Conservation (phyloP, 2,329 filamentous ascomycete species). For the Monosporascus sp. region DNA sequence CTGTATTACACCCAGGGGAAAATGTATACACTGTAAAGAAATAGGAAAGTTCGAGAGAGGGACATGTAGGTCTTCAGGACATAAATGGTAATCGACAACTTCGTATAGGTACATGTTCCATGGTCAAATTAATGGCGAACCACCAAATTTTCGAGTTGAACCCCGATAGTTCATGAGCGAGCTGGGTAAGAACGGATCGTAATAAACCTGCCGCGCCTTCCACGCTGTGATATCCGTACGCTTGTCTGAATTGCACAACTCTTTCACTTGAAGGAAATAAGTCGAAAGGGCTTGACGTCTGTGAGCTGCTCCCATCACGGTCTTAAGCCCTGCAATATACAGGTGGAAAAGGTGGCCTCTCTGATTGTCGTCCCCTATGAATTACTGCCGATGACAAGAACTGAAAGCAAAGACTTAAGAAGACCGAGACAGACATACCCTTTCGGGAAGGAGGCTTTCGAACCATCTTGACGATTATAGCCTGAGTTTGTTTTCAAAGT, state of each 20-base stretch:
- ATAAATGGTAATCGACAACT: too few relatives aligned
- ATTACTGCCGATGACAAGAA: not conserved
- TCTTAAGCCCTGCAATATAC: not conserved
- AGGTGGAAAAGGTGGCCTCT: not conserved
- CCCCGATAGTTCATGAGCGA: not conserved
- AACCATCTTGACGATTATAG: conserved; percentile 35
- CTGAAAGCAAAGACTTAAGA: conserved; percentile 2
- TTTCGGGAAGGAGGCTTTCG: conserved; percentile 51
- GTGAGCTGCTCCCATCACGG: not conserved
- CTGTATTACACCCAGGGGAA: not conserved
- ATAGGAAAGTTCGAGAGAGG: too few relatives aligned
- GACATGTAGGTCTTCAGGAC: too few relatives aligned
- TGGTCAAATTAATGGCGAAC: too few relatives aligned
- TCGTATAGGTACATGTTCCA: too few relatives aligned
- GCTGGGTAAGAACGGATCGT: not conserved
- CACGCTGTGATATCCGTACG: not conserved
- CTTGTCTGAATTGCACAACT: not conserved
- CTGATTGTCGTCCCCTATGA: not conserved
- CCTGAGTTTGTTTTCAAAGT: too few relatives aligned
- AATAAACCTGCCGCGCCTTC: not conserved
- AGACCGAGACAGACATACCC: conserved; percentile 49
- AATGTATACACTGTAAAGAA: not conserved
- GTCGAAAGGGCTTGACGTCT: not conserved
- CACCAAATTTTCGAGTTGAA: too few relatives aligned
- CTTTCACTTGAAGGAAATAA: not conserved